Percentiles rank a stretch among this genome's conserved stretches.
phyloP scores from a whole-genome alignment of 2,329 filamentous ascomycete genomes.

The Davidsoniella neocaledoniae region DNA sequence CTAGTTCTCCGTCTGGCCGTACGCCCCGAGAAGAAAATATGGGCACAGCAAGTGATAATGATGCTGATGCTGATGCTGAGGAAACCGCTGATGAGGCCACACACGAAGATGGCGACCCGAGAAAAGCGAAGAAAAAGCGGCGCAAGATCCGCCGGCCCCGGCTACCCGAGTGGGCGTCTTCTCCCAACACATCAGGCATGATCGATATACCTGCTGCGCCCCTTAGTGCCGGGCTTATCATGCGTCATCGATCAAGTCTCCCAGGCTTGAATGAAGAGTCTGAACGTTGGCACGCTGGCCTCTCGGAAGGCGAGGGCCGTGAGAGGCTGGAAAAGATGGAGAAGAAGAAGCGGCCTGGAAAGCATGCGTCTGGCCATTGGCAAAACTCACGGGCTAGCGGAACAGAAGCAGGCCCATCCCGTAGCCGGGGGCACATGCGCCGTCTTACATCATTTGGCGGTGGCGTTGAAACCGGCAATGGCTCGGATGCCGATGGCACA shows the following conservation, averaged over 20 bases:
- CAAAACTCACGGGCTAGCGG: conserved; percentile 13
- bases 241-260: conserved; percentile 49
- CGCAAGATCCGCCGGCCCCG: conserved; percentile 42
- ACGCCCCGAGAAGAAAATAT: conserved; percentile 25
- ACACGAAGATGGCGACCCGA: conserved; percentile 31
- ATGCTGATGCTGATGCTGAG: conserved; percentile 64
- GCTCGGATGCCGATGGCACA: conserved; percentile 42
- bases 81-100: conserved; percentile 54
- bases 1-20: conserved; percentile 6
- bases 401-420: conserved; percentile 8
- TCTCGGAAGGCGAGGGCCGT: conserved; percentile 62
- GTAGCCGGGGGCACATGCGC: conserved; percentile 37
- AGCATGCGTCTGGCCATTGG: conserved; percentile 7
- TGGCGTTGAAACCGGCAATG: conserved; percentile 26
- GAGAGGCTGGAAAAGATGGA: conserved; percentile 34
- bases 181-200: conserved; percentile 45
- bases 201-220: conserved; percentile 5
- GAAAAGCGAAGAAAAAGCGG: conserved; percentile 43
- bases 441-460: conserved; percentile 49
- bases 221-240: conserved; percentile 27
- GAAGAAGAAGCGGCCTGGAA: conserved; percentile 17
- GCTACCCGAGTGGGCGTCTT: conserved; percentile 37
- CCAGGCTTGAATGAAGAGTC: conserved; percentile 41
- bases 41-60: conserved; percentile 43
- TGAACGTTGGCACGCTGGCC: conserved; percentile 27